Evolutionary conservation across 1,284 basidiomycete species (phyloP).

Genomic region (Boletus nobilissimus): DNA sequence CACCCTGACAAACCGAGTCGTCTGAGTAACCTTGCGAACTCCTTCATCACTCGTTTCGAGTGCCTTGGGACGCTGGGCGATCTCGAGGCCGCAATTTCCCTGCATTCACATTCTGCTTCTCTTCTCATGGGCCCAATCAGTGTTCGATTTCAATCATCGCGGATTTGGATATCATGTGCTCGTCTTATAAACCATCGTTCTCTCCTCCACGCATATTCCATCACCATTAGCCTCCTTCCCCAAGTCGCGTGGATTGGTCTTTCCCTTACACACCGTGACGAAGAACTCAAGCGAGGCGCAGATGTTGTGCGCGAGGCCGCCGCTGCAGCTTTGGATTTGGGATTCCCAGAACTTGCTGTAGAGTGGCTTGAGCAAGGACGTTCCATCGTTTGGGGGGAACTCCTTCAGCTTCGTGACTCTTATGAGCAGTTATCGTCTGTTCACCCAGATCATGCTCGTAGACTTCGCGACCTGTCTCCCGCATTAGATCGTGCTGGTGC

Average conservation of each 20-base stretch:
- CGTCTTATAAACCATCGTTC: background rate
- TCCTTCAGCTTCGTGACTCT: slow-evolving; percentile 5
- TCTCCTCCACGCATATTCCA: background rate
- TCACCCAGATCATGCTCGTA: slow-evolving; percentile 7
- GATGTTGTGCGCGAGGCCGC: background rate
- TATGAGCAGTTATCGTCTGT: background rate
- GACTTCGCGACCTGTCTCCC: background rate
- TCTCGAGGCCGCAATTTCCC: background rate
- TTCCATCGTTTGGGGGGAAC: background rate
- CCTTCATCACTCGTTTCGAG: background rate
- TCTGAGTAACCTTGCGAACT: background rate
- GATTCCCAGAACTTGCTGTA: background rate
- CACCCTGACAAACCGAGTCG: background rate
- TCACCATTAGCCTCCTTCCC: slow-evolving; percentile 1
- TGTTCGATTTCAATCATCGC: background rate
- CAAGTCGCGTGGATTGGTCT: slow-evolving; percentile 11
- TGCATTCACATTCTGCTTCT: background rate
- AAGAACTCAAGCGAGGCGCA: background rate
- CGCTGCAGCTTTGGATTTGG: background rate
- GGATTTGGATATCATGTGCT: background rate
- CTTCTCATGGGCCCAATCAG: accelerated
- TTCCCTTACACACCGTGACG: background rate
- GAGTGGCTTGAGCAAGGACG: background rate
- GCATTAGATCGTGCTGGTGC: background rate
- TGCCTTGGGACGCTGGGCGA: background rate